Base-by-base conservation (phyloP, 306 rosid genomes). In the Oxytropis ochrocephala region DNA sequence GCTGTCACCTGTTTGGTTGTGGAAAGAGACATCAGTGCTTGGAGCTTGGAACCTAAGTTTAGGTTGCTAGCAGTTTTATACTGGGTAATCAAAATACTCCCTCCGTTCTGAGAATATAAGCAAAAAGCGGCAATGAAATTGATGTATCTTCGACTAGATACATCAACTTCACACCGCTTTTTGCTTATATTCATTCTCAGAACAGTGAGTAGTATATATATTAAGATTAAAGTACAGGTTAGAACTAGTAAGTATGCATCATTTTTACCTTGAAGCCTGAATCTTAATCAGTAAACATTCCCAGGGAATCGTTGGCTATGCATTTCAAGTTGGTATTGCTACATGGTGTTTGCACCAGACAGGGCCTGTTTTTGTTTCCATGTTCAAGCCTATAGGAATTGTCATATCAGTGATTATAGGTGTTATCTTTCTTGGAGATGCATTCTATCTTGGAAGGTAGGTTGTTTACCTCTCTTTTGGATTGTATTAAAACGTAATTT, bases 361-460 rank as follows among this genome's bases (percentile, higher is more conserved):
- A 5, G 98, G 96, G 35, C 98, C 97, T 7, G 94, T 90, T 82
- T 93, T 90, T 55, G 91, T 88, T 48, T 70, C 97, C 9, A 90
- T 87, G 93, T 93, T 93, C 83, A 93, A 89, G 85, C 97, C 97
- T 21, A 2, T 93, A 70, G 96, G 94, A 59, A 88, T 93, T 17
- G 75, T 87, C 64, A 76, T 93, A 76, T 83, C 98, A 0, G 84
- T 87, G 80, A 61, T 73, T 8, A 43, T 72, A 6, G 90, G 98
- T 29, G 77, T 84, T 54, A 49, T 82, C 70, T 82, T 93, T 72
- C 81, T 83, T 0, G 94, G 94, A 1, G 98, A 93, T 51, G 64
- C 88, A 75, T 77, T 93, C 75, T 88, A 88, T 77, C 88, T 93
- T 39, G 98, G 97, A 90, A 93, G 90, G 97, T 91, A 46, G 29